Base-by-base conservation (phyloP, 139 green algal species). In the Micractinium sp. region DNA sequence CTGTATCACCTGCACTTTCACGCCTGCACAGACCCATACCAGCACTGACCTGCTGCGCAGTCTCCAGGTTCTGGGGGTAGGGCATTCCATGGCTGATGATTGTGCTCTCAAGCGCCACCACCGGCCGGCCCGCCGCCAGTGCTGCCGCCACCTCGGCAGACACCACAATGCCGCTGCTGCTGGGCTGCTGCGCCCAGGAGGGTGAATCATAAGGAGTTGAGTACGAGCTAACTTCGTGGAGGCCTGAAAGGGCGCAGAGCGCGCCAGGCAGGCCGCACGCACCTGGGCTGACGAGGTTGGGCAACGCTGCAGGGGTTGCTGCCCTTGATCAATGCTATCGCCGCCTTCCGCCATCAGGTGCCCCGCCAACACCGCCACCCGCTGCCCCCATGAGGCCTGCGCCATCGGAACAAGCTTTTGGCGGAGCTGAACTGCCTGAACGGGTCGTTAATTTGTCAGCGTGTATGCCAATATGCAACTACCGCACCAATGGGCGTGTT, bases 31-130 rank as follows among this genome's bases (percentile, higher is more conserved):
- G 47, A 56, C 29, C 35, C 75, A 18, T 53, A 7, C 35, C 14
- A 18, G 4, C 35, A 4, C 35, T 96, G 13, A 99, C 98, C 36
- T 96, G 92, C 14, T 92, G 87, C 0, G 97, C 98, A 0, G 96
- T 99, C 23, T 94, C 41, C 16, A 99, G 87, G 90, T 99, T 99
- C 27, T 98, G 94, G 0, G 98, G 98, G 90, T 96, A 99, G 0
- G 98, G 97, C 98, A 99, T 99, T 60, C 97, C 98, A 87, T 99
- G 98, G 69, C 86, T 95, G 80, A 99, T 97, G 77, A 99, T 99
- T 20, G 98, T 99, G 87, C 89, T 96, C 89, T 99, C 98, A n/a
- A 99, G 91, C 0, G 98, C 98, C 19, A 99, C 98, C 1, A 99
- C 95, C 3, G 97, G 91, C 18, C 47, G 80, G 4, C 93, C 89